phyloP scores from a whole-genome alignment of 805 yeast species.

The Ogataea pini region DNA sequence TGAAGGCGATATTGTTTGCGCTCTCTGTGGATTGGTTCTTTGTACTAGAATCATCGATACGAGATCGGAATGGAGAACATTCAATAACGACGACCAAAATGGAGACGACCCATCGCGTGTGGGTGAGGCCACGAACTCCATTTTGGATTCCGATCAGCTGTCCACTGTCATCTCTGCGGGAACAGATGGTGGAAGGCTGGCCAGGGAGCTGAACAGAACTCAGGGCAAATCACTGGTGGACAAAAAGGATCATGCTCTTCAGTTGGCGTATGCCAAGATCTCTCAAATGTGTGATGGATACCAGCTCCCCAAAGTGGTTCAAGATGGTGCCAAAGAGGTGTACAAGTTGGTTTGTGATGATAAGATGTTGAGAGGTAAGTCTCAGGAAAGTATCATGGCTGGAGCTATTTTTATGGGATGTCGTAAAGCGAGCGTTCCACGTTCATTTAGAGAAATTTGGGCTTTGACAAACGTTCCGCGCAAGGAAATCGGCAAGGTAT shows the following conservation, averaged over 20 bases:
- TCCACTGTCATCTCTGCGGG: conserved; percentile 90
- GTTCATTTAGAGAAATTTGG: conserved; percentile 95
- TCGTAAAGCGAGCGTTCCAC: conserved; percentile 87
- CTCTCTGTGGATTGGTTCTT: conserved; percentile 90
- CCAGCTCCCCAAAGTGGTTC: conserved; percentile 90
- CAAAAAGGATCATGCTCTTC: conserved; percentile 81
- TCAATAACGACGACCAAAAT: conserved; percentile 95
- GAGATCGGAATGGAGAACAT: conserved; percentile 98
- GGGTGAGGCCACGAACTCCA: conserved; percentile 94
- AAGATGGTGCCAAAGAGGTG: conserved; percentile 96
- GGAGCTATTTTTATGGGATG: conserved; percentile 95
- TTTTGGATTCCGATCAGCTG: conserved; percentile 86
- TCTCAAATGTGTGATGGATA: conserved; percentile 97
- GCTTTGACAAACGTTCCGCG: conserved; percentile 91
- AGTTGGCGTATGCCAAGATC: conserved; percentile 86
- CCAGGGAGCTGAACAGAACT: conserved; percentile 88
- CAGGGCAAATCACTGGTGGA: conserved; percentile 86
- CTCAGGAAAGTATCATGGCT: conserved; percentile 93
- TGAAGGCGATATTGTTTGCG: conserved; percentile 99
- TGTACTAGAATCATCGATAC: conserved; percentile 93
- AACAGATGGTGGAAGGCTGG: conserved; percentile 79
- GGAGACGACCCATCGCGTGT: conserved; percentile 99
- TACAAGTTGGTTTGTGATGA: conserved; percentile 90
- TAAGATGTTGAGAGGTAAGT: conserved; percentile 80
- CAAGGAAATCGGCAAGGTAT: conserved; percentile 91